A percentile compares a stretch with the other conserved stretches of the same genome.
phyloP scores from a whole-genome alignment of 495 filamentous ascomycete genomes.

The Lasiosphaeriaceae sp. region DNA sequence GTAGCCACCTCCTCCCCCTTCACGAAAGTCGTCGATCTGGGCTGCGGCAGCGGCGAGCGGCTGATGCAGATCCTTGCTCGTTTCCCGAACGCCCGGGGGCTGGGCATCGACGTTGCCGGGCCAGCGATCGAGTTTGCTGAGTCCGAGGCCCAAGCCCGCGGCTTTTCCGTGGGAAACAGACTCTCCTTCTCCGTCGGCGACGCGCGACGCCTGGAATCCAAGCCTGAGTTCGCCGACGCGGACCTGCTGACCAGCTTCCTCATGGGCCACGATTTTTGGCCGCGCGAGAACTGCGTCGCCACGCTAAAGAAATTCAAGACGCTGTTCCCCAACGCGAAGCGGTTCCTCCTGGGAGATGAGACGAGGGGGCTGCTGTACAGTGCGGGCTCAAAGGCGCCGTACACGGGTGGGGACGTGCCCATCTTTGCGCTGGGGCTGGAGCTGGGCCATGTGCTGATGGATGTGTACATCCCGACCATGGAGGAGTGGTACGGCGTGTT shows the following conservation, averaged over 20 bases:
- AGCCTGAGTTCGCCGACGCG: background rate
- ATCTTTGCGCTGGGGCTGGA: background rate
- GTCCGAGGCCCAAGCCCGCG: background rate
- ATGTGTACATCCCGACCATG: slow-evolving; percentile 2
- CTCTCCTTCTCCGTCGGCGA: background rate
- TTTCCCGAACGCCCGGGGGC: background rate
- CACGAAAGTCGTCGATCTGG: slow-evolving; percentile 1
- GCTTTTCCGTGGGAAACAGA: background rate
- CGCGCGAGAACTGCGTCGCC: background rate
- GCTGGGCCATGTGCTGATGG: slow-evolving; percentile 2
- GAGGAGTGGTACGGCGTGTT: slow-evolving; percentile 4
- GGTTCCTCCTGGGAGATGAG: background rate
- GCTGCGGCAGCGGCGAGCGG: slow-evolving; percentile 4
- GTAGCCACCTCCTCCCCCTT: background rate
- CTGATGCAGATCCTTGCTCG: slow-evolving; percentile 3
- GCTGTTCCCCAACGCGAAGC: background rate
- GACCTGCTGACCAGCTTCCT: slow-evolving; percentile 3
- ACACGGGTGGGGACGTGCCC: background rate
- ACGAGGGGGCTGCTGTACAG: background rate
- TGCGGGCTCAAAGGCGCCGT: background rate
- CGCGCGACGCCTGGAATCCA: background rate
- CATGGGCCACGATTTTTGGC: slow-evolving; percentile 2
- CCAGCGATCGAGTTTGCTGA: slow-evolving; percentile 1
- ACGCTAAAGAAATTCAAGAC: background rate
- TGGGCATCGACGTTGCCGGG: background rate